Base-by-base conservation (phyloP, 2,329 filamentous ascomycete genomes). In the Pseudogymnoascus sp. region DNA sequence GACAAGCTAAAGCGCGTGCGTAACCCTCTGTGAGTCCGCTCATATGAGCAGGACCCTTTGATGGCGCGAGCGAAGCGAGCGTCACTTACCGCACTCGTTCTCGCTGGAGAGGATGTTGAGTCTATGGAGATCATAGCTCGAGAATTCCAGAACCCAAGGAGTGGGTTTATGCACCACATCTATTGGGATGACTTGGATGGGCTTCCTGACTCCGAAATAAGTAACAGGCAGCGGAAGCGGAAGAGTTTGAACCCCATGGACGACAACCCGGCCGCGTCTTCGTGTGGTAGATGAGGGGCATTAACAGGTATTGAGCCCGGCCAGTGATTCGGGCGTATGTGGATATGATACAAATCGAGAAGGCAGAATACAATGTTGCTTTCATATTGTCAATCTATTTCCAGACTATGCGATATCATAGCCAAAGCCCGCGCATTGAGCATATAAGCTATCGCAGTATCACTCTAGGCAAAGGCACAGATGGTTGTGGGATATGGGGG, bases 111-210 rank as follows among this genome's bases (percentile, higher is more conserved):
- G 23, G 70, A 76, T 39, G 67, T 72, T 14, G 70, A 74, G 61
- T 72, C 70, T 63, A 62, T 76, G 65, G 45, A 62, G 16, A 66
- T 74, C 5, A 72, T 75, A 65, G 71, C 70, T 2, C 58, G 67
- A 31, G 64, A 59, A 21, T 72, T 75, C 61, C 45, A 72, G 61
- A 69, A 68, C n/a, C 64, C 61, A 3, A 67, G 68, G 16, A 39
- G 63, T 2, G 69, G 67, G 2, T 70, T 72, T 45, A 66, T 71
- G 68, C 61, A 70, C 12, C 67, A 70, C 63, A 69, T 74, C n/a
- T 75, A 74, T 64, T 75, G 73, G 73, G 65, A 72, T 14, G 67
- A 72, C 43, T 62, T 73, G 23, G 60, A 63, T 11, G 37, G 37
- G 6, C 37, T 38, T 16, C 37, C 37, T 38, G 37, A 38, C 37